Evolutionary conservation across 2,329 filamentous ascomycete genomes (phyloP), one percentile per base, ranked within the genome.

Genomic region (Fusarium nygamai): DNA sequence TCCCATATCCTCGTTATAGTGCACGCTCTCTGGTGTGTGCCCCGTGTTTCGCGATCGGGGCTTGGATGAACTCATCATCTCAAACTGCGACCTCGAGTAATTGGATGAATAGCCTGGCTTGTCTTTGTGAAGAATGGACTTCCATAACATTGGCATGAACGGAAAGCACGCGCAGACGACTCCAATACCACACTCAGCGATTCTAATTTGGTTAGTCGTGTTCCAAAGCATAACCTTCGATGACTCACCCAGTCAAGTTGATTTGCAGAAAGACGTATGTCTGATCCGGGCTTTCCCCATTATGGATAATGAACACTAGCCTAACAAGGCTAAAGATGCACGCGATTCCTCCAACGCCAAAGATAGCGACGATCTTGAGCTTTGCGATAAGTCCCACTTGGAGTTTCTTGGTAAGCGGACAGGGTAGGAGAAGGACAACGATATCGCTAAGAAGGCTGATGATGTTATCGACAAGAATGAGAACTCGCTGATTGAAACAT

Each of bases 141-240:
- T 73, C 70, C 70, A 73, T 14, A 73, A 20, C 70, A 73, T 73
- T 2, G 70, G 70, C 56, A 73, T 59, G n/a, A 73, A 73, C 1
- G 70, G 70, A 24, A 73, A 73, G n/a, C 70, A 73, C 3, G 70
- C 70, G 6, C 70, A 73, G 16, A 71, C 70, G 14, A 73, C 56
- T 14, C 70, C 70, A 8, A 73, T 73, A 0, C 70, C 70, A 12
- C 70, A 73, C 41, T 73, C 70, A 4, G 70, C 70, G 41, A 73
- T 73, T 13, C 70, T 73, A 2, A 1, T 4, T 1, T 8, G 4
- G 60, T 73, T 46, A 72, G 60, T 7, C 3, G 9, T 2, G 11
- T 6, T 2, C 1, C 5, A 1, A 4, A 6, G n/a, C 0, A 36
- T 20, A 16, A 11, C 4, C 0, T 4, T 0, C 1, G 10, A 16